Evolutionary conservation across 1,284 basidiomycete genomes (phyloP).

Genomic region (Trametes sp.): DNA sequence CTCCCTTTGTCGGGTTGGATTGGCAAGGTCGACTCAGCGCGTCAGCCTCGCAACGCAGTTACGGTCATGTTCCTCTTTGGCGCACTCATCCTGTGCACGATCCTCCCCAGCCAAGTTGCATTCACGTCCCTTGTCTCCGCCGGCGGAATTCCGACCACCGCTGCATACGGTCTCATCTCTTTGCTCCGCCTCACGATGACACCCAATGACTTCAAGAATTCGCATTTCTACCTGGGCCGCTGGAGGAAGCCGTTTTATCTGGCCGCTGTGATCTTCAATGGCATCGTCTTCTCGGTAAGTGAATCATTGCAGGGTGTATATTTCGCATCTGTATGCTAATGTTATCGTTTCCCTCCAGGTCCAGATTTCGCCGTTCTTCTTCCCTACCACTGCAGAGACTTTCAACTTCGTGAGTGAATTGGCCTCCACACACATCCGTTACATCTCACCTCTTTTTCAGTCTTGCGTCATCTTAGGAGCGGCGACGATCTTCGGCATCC

Average conservation of each 20-base stretch:
- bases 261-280: constrained; percentile 74
- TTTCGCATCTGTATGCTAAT: no score
- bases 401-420: constrained; percentile 88
- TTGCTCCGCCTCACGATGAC: constrained; percentile 77
- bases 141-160: constrained; percentile 81
- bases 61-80: constrained; percentile 84
- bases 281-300: constrained; percentile 73
- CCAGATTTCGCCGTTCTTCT: constrained; percentile 83
- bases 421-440: background rate
- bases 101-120: constrained; percentile 85
- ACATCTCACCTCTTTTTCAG: constrained; percentile 43
- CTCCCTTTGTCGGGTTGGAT: constrained; percentile 85
- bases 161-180: constrained; percentile 82
- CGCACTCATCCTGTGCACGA: constrained; percentile 77
- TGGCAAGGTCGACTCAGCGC: constrained; percentile 68
- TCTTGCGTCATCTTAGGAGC: constrained; percentile 79
- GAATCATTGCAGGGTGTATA: background rate
- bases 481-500: constrained; percentile 78
- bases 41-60: constrained; percentile 83
- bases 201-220: constrained; percentile 73
- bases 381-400: constrained; percentile 73
- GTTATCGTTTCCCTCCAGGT: constrained; percentile 50
- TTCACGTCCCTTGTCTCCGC: constrained; percentile 88
- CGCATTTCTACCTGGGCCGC: constrained; percentile 74
- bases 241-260: constrained; percentile 74